Percentiles rank a stretch among this genome's conserved stretches.
These are phyloP conservation scores for Aegilops tauschii DNA, from an alignment of 176 grass and related monocot genomes.

Conservation along the genomic window DNA sequence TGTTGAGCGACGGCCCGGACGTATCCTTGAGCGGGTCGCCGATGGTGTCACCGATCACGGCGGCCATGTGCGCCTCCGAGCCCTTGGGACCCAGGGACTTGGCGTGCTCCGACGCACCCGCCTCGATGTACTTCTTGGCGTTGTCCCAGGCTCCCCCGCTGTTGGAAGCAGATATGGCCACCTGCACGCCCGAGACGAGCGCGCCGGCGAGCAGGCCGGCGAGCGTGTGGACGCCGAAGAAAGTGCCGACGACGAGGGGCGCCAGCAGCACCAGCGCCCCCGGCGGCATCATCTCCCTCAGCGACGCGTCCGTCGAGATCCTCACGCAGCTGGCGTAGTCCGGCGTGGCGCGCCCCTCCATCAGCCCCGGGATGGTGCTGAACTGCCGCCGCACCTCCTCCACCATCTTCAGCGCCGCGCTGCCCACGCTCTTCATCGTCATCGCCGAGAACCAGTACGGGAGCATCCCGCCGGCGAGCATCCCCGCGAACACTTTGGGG, in stretches of 20 bases:
- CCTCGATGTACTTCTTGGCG: conserved; percentile 92
- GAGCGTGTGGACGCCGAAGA: conserved; percentile 75
- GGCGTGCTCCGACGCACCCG: conserved; percentile 65
- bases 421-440: conserved; percentile 81
- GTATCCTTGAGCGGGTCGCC: background rate
- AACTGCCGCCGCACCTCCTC: conserved; percentile 74
- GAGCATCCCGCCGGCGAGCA: conserved; percentile 71
- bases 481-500: conserved; percentile 55
- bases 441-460: conserved; percentile 80
- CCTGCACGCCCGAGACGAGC: conserved; percentile 68
- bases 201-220: conserved; percentile 60
- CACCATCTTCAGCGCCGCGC: conserved; percentile 66
- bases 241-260: conserved; percentile 52
- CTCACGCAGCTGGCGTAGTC: conserved; percentile 71
- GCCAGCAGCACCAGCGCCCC: conserved; percentile 58
- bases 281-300: conserved; percentile 67
- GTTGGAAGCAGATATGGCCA: conserved; percentile 87
- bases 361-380: conserved; percentile 54
- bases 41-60: background rate
- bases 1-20: background rate
- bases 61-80: background rate
- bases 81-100: conserved; percentile 12
- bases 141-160: conserved; percentile 90
- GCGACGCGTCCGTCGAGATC: conserved; percentile 70
- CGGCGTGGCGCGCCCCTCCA: conserved; percentile 54